These are phyloP conservation scores for Iris macrosiphon DNA, from an alignment of 106 monocot genomes.

Conservation along the genomic window DNA sequence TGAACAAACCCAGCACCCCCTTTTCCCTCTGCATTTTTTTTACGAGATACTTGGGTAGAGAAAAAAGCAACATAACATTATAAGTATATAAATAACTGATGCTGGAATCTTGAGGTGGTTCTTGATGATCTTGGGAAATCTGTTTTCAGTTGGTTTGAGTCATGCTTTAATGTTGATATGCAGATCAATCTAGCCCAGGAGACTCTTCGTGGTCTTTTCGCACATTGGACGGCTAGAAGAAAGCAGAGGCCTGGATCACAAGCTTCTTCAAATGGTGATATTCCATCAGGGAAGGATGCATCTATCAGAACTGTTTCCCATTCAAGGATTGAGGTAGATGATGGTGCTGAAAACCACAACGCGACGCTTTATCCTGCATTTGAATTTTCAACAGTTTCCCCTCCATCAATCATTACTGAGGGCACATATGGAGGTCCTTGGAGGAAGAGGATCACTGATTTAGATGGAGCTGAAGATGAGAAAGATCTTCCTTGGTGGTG, in stretches of 20 bases:
- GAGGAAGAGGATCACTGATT: constrained; percentile 77
- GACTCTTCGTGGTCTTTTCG: constrained; percentile 72
- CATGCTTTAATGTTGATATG: too few species aligned
- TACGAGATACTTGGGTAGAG: too few species aligned
- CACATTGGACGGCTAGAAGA: constrained; percentile 65
- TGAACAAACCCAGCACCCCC: too few species aligned
- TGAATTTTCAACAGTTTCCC: constrained; percentile 60
- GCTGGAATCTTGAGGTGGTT: too few species aligned
- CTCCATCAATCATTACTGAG: constrained; percentile 82
- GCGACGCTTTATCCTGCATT: constrained; percentile 47
- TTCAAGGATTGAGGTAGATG: constrained; percentile 51
- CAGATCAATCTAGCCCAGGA: constrained; percentile 93
- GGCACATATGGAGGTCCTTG: constrained; percentile 75
- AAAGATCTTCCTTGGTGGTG: constrained; percentile 86
- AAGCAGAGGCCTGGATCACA: constrained; percentile 50
- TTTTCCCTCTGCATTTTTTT: too few species aligned
- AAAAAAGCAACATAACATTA: too few species aligned
- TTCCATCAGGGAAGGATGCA: constrained; percentile 32
- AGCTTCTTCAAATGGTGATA: constrained; percentile 38
- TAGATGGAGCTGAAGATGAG: constrained; percentile 82
- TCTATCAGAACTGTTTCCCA: constrained; percentile 35
- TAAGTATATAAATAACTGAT: too few species aligned
- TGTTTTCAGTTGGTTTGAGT: too few species aligned
- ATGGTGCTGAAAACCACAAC: constrained; percentile 37
- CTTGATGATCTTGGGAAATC: constrained; percentile 2